Percentiles rank a stretch among this genome's conserved stretches.
phyloP scores from a whole-genome alignment of 2,329 filamentous ascomycete genomes.

The Fusarium poae region DNA sequence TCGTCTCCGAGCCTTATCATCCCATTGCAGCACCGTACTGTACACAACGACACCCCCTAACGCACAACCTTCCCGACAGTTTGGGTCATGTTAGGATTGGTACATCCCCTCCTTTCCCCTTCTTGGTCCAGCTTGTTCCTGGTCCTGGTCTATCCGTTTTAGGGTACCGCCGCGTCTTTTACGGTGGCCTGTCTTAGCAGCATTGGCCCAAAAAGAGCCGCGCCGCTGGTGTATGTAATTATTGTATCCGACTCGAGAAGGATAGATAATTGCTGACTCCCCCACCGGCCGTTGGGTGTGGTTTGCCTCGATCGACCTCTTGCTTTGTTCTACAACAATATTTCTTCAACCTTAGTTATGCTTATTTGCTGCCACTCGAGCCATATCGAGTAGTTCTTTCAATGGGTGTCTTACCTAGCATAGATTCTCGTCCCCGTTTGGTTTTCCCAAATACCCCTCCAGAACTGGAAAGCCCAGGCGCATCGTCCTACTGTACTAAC shows the following conservation, averaged over 20 bases:
- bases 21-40: conserved; percentile 8
- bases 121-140: conserved; percentile 47
- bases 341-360: conserved; percentile 43
- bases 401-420: conserved; percentile 68
- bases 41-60: neutral
- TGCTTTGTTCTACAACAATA: conserved; percentile 28
- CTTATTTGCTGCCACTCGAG: conserved; percentile 46
- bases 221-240: conserved; percentile 49
- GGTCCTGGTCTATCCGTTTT: conserved; percentile 48
- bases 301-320: conserved; percentile 36
- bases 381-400: conserved; percentile 55
- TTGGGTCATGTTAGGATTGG: conserved; percentile 51
- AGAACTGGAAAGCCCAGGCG: conserved; percentile 66
- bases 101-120: conserved; percentile 44
- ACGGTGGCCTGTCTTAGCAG: conserved; percentile 49
- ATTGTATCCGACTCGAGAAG: conserved; percentile 43
- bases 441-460: conserved; percentile 67
- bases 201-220: conserved; percentile 40
- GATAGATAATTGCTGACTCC: conserved; percentile 48
- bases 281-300: conserved; percentile 34
- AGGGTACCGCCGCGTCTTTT: conserved; percentile 45
- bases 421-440: conserved; percentile 65
- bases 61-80: conserved; percentile 48
- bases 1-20: conserved; percentile 36
- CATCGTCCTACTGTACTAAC: conserved; percentile 62